Evolutionary conservation across 371 early-diverging fungal genomes (phyloP).

Genomic region (Haplosporangium sp.): DNA sequence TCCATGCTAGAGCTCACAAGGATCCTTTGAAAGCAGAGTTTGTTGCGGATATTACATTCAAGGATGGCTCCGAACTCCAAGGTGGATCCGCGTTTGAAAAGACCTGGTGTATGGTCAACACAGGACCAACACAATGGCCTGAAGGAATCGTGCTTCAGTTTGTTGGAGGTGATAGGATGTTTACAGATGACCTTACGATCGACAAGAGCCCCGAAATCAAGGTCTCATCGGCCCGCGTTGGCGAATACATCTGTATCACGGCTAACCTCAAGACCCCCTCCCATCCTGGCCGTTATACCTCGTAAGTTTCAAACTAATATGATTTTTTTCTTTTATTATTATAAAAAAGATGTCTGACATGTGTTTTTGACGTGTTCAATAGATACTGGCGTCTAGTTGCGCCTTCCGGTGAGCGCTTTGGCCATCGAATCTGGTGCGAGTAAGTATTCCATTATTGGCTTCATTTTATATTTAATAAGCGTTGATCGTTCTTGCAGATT

Average conservation of each 20-base stretch:
- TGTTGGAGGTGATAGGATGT: conserved; percentile 64
- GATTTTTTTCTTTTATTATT: neutral
- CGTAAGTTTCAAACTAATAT: conserved; percentile 26
- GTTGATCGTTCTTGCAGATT: neutral
- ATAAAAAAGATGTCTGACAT: neutral
- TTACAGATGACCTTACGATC: conserved; percentile 31
- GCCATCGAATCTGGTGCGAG: conserved; percentile 75
- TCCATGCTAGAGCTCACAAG: conserved; percentile 2
- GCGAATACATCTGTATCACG: conserved; percentile 62
- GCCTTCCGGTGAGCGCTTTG: conserved; percentile 72
- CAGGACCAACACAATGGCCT: conserved; percentile 73
- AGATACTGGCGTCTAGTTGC: conserved; percentile 70
- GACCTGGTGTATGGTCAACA: conserved; percentile 78
- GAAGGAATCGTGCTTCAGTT: conserved; percentile 66
- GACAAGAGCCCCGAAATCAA: conserved; percentile 51
- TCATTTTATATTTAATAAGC: neutral
- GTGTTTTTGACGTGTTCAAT: neutral
- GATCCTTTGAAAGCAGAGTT: conserved; percentile 56
- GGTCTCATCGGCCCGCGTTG: conserved; percentile 60
- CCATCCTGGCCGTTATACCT: conserved; percentile 67
- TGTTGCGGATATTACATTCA: conserved; percentile 73
- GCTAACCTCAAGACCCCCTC: conserved; percentile 72
- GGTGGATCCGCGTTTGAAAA: conserved; percentile 61
- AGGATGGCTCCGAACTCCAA: conserved; percentile 67
- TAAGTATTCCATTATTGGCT: conserved; percentile 9